Conservation (phyloP, 805 yeast species). For the Starmerella floris region DNA sequence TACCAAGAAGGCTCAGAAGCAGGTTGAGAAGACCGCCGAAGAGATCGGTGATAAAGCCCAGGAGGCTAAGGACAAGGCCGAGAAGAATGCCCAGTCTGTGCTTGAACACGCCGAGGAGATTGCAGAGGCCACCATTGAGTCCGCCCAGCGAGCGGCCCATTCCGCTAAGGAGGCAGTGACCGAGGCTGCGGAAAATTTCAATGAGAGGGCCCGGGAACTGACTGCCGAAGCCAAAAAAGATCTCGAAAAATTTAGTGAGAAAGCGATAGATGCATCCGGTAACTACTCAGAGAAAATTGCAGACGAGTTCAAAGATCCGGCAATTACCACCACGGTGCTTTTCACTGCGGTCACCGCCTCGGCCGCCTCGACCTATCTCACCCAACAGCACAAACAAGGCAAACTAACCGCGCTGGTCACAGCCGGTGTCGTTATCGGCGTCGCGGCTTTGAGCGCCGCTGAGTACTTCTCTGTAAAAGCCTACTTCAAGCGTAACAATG, state of each 20-base stretch:
- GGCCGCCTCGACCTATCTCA: slow-evolving; percentile 23
- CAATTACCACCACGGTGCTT: slow-evolving; percentile 22
- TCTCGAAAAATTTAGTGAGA: slow-evolving; percentile 12
- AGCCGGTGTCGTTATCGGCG: slow-evolving; percentile 21
- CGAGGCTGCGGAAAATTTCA: slow-evolving; percentile 16
- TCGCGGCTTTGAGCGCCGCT: slow-evolving; percentile 22
- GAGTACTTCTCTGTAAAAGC: slow-evolving; percentile 24
- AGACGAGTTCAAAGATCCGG: slow-evolving; percentile 23
- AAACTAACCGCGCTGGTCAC: slow-evolving; percentile 18
- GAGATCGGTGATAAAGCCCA: slow-evolving; percentile 2
- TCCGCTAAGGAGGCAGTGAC: slow-evolving; percentile 14
- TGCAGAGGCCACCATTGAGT: slow-evolving; percentile 5
- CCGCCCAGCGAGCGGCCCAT: slow-evolving; percentile 7
- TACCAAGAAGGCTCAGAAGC: not conserved
- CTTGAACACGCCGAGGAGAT: slow-evolving; percentile 5
- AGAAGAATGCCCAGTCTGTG: slow-evolving; percentile 1
- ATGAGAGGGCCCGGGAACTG: slow-evolving; percentile 14
- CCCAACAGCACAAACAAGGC: slow-evolving; percentile 24
- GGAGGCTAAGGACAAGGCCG: not conserved
- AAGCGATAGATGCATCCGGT: slow-evolving; percentile 11
- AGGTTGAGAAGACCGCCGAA: slow-evolving; percentile 1
- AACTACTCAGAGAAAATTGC: slow-evolving; percentile 17
- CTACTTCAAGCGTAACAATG: slow-evolving; percentile 20
- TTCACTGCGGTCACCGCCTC: slow-evolving; percentile 23
- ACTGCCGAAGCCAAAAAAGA: slow-evolving; percentile 15